Percentiles rank a stretch among this genome's conserved stretches.
Evolutionary conservation across 139 green algal genomes (phyloP).

Genomic region (Chlorella sorokiniana): DNA sequence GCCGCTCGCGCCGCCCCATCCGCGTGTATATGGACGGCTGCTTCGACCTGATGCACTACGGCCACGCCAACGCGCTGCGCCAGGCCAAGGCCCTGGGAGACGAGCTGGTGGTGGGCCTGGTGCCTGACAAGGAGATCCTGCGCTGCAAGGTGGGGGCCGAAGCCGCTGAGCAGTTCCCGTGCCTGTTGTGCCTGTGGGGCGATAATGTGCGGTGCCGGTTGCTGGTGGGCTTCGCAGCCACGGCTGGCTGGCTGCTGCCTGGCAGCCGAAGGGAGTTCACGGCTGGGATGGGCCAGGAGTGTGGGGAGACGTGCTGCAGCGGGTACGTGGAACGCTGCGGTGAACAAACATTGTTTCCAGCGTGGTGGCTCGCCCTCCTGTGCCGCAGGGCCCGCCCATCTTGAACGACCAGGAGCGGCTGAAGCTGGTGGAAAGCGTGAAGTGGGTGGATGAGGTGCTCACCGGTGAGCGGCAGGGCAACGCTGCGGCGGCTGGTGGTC

Average conservation of each 20-base stretch:
- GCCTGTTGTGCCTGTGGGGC: background rate
- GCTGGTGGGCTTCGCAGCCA: no score
- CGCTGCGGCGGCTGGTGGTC: no score
- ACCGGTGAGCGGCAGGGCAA: constrained; percentile 58
- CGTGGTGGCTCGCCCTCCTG: background rate
- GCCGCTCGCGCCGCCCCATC: constrained; percentile 73
- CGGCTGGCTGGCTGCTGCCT: background rate
- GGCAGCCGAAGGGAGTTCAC: no score
- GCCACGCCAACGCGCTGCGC: constrained; percentile 97
- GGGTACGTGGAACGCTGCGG: no score
- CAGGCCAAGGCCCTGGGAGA: constrained; percentile 80
- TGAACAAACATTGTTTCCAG: no score
- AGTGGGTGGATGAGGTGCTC: constrained; percentile 99
- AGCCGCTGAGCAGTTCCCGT: background rate
- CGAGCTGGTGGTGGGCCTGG: constrained; percentile 94
- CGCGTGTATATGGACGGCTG: constrained; percentile 99
- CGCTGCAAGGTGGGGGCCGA: constrained; percentile 76
- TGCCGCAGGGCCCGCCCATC: constrained; percentile 79
- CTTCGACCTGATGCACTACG: constrained; percentile 99
- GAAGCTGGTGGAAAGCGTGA: constrained; percentile 88
- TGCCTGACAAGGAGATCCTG: constrained; percentile 94
- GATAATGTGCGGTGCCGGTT: background rate
- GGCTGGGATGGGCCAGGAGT: no score
- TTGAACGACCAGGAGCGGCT: constrained; percentile 89
- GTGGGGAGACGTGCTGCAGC: no score